A percentile compares a stretch with the other conserved stretches of the same genome.
Conservation (phyloP, 1,284 basidiomycete species). For the Neonothopanus nambi region DNA sequence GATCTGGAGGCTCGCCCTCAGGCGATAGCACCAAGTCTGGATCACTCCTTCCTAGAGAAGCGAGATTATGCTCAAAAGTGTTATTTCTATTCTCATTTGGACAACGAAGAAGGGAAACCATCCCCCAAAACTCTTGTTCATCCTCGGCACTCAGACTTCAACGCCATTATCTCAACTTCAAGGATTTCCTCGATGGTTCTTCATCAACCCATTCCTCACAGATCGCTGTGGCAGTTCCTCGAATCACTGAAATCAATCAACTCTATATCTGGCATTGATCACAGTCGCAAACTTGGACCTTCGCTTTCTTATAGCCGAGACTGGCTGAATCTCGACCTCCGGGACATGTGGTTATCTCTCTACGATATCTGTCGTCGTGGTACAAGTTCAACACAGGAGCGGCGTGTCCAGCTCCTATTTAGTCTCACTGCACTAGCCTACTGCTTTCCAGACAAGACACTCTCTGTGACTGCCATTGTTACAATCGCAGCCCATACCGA, state of each 20-base stretch:
- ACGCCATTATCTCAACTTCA: background rate
- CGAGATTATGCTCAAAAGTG: constrained; percentile 15
- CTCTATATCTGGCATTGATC: background rate
- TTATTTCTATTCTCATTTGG: constrained; percentile 3
- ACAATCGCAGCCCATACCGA: background rate
- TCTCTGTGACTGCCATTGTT: background rate
- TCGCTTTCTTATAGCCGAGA: constrained; percentile 4
- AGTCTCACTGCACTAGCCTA: constrained; percentile 9
- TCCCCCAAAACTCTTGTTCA: background rate
- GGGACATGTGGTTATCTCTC: constrained; percentile 4
- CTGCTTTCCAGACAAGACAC: background rate
- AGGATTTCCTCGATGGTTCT: background rate
- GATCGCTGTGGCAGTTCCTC: background rate
- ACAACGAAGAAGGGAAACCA: background rate
- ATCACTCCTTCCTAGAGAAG: constrained; percentile 1
- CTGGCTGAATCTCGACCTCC: background rate
- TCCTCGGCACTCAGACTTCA: background rate
- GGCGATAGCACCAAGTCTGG: too few relatives aligned
- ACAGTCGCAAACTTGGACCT: background rate
- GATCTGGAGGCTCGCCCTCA: background rate
- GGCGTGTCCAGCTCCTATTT: constrained; percentile 2
- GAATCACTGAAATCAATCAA: background rate
- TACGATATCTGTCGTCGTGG: constrained; percentile 1
- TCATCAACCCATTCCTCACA: background rate
- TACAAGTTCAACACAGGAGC: background rate